Evolutionary conservation across 2,329 filamentous ascomycete species (phyloP), one percentile per base, ranked within the genome.

Genomic region (Niveomyces coronatus): DNA sequence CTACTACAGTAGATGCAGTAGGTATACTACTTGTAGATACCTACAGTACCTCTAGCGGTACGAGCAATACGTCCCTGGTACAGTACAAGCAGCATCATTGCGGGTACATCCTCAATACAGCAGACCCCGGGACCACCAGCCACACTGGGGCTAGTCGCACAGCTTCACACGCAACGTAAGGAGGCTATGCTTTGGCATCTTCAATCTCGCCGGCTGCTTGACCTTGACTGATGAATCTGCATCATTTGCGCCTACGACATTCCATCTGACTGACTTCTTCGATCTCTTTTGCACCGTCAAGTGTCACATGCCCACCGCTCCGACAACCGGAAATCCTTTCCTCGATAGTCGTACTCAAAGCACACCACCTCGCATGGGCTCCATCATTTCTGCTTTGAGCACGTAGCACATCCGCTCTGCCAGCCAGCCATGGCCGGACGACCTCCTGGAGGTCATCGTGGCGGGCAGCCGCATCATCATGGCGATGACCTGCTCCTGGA

Each of bases 401-500:
- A 50, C 53, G 49, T 47, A 33, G 41, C 49, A 50, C 50, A 44
- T 49, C 42, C 53, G 47, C 46, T 59, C 58, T 55, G 56, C 57
- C 58, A 57, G 57, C 61, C 64, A 65, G 65, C n/a, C 62, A 81
- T 81, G 76, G 69, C 75, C 63, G 74, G 74, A 58, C 65, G 68
- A 64, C 67, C 66, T 47, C 53, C 60, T 45, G 58, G 61, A 54
- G 57, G 56, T 55, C 67, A 67, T 54, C 65, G 64, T 46, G 68
- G 67, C 55, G 68, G 61, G 51, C 58, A 68, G 49, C 64, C 67
- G 45, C 58, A 55, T 49, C 61, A 63, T 50, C 61, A 57, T 50
- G 30, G 24, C 37, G 63, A 76, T 54, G 71, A 80, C 55, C 71
- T 86, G 44, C 70, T 88, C 41, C 76, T 88, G 56, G 83, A 87